Base-by-base conservation (phyloP, 768 basidiomycete species). In the Nidularia pulvinata region DNA sequence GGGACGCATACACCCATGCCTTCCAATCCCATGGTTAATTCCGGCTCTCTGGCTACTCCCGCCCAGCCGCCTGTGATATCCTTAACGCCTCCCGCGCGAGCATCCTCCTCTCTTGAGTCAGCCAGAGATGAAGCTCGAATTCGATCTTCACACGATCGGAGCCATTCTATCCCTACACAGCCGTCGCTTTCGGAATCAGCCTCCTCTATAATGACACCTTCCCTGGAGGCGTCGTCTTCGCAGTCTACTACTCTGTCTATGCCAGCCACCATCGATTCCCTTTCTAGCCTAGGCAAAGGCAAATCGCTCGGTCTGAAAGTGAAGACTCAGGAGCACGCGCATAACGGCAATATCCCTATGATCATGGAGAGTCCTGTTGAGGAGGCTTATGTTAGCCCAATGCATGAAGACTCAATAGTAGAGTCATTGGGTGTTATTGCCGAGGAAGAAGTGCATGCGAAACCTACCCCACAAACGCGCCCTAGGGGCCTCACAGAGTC, bases 351-450 rank as follows among this genome's bases (percentile, higher is more conserved):
- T 34, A 62, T 66, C 48, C 67, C 68, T 6, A 60, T 69, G 48
- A 71, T 75, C 36, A 56, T 68, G 30, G 76, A 78, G 63, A 75
- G 69, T 51, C 72, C 76, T 6, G 50, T 65, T 6, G 74, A 75
- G 52, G 68, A 66, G 35, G 46, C 55, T 30, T 53, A 55, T 34
- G 49, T 54, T 16, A 49, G 50, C 45, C 45, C 13, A n/a, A 10
- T 46, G 13, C 10, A 10, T 35, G 56, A 58, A 56, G 50, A 50
- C 33, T 22, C 56, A 13, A 44, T 50, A 4, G 44, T 52, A 33
- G 61, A 56, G 10, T 11, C 13, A 5, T 50, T 56, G 3, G 52
- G 37, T 37, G 50, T 59, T 36, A 39, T 52, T 14, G 53, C 52
- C n/a, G 57, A 63, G 34, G 56, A 58, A 33, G 56, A 53, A 33